Base-by-base conservation (phyloP, 1,284 basidiomycete genomes). In the Trichosporon sp. region DNA sequence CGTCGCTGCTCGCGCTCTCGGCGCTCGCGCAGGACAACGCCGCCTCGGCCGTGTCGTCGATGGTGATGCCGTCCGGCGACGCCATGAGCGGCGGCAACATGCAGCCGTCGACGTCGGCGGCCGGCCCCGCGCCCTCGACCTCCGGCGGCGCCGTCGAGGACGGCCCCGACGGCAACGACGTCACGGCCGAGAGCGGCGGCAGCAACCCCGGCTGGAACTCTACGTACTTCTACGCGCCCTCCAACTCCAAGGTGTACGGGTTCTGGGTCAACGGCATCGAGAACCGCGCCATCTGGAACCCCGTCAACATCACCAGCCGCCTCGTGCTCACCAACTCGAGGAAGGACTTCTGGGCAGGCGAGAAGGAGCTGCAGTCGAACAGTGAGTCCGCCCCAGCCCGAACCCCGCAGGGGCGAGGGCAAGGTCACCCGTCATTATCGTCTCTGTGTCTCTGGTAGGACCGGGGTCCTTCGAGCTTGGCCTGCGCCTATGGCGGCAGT, bases 181-280 rank as follows among this genome's bases (percentile, higher is more conserved):
- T 32, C 6, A 21, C 56, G 2, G 3, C 56, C 27, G 18, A 29
- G 13, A n/a, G 21, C 7, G 56, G 56, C 29, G 56, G 56, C 27
- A 60, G 6, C 15, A 29, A 42, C 38, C 38, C 56, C 6, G 56
- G 56, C 64, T 69, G 68, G 68, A 69, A 69, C 68, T 2, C 47
- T 6, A 66, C 68, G 2, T 69, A 62, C 42, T 69, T 68, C 27
- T 27, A 63, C 23, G 44, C 60, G 25, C 70, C 70, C 6, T 44
- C 27, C 29, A 67, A 69, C 65, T 71, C 68, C 65, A 64, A 69
- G 67, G 62, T 3, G 47, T 25, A 51, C 31, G 34, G 18, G 18
- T 64, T 53, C 62, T 64, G 70, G 70, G 70, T 71, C 34, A 71
- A 71, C 47, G 70, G 68, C 27, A 67, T 69, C 35, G 65, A 56